Base-by-base conservation (phyloP, 1,139 yeast species). In the Yamadazyma friedrichii region DNA sequence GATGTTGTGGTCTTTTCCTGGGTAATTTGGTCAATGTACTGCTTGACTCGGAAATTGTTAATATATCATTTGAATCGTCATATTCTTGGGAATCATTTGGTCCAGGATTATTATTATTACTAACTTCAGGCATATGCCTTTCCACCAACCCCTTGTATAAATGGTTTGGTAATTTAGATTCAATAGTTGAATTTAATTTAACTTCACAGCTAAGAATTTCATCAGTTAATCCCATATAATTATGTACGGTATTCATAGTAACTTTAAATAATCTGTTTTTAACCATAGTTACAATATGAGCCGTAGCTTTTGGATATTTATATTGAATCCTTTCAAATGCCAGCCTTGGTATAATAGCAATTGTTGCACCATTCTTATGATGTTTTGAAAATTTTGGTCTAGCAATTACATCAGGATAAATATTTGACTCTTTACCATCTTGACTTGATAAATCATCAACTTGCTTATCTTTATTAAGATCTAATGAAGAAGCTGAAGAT, bases 271-370 rank as follows among this genome's bases (percentile, higher is more conserved):
- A 71, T 47, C 96, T 76, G 1, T 95, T 84, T 47, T 91, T 68
- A 13, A 93, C 88, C 79, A 93, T 89, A 49, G 95, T 96, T 8
- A 93, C 94, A 35, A 93, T 91, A 59, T 91, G 96, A 0, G 97
- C 87, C 0, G 96, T 84, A 0, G 96, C 88, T 49, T 86, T 80
- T 6, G 98, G 98, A 56, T 83, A 88, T 52, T 83, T 87, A 30
- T 69, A 58, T 11, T 88, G 85, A 35, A 93, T 76, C 42, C 86
- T 70, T 42, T 79, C 76, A 53, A 93, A 93, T 0, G 98, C 88
- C 44, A 80, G 81, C 2, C 83, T 80, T 0, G 98, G 98, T 12
- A 93, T 89, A 31, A 93, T 85, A 0, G 98, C 96, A 42, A 93
- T 83, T 0, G 98, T 91, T 22, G 95, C 85, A 36, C 84, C 78